Evolutionary conservation across 495 filamentous ascomycete genomes (phyloP).

Genomic region (Aspergillus ellipticus): DNA sequence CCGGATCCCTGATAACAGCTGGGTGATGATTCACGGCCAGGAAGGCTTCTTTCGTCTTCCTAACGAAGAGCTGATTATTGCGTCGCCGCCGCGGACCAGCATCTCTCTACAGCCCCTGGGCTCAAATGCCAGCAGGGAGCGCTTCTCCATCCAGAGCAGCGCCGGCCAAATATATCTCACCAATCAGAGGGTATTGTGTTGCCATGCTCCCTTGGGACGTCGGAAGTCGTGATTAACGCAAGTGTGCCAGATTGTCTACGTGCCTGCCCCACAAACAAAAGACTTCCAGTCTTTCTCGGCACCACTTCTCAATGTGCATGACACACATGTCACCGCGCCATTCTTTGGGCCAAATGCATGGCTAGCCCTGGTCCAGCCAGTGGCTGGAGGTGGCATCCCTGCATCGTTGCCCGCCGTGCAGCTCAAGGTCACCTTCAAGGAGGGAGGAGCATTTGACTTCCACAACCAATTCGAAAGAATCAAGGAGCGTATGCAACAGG

Average conservation of each 20-base stretch:
- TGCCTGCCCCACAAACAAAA: conserved; percentile 65
- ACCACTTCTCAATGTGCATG: conserved; percentile 78
- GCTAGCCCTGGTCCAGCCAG: conserved; percentile 74
- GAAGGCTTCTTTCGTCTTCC: conserved; percentile 67
- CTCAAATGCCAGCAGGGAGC: conserved; percentile 52
- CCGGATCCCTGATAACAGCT: conserved; percentile 39
- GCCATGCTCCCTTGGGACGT: conserved; percentile 14
- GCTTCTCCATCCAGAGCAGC: conserved; percentile 55
- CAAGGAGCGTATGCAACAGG: conserved; percentile 77
- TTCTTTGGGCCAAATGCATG: conserved; percentile 97
- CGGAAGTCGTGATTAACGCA: conserved; percentile 6
- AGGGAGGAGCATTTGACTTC: conserved; percentile 93
- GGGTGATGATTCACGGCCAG: conserved; percentile 72
- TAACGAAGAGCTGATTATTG: conserved; percentile 64
- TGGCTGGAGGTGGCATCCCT: conserved; percentile 80
- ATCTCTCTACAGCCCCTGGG: conserved; percentile 59
- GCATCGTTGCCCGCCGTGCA: conserved; percentile 68
- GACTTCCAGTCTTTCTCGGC: conserved; percentile 83
- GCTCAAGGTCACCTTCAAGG: conserved; percentile 82
- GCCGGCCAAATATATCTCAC: conserved; percentile 74
- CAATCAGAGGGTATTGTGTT: conserved; percentile 69
- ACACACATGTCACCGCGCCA: conserved; percentile 85
- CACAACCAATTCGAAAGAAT: conserved; percentile 78
- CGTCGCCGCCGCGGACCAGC: conserved; percentile 67
- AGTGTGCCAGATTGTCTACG: conserved; percentile 71